Evolutionary conservation across 1,284 basidiomycete species (phyloP).

Genomic region (Boletus sp.): DNA sequence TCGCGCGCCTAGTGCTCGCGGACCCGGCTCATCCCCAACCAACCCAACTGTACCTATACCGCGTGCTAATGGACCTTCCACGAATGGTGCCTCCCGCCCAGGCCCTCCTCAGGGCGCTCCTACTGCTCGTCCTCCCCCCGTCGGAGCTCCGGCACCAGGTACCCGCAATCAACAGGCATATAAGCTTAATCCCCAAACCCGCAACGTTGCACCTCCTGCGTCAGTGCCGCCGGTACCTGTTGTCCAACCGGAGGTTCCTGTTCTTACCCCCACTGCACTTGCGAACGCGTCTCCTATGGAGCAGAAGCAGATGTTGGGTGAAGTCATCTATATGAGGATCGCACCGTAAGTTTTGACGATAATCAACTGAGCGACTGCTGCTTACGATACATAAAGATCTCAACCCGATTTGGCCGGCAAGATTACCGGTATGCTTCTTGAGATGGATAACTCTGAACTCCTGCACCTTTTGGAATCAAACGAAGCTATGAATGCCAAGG

Average conservation of each 20-base stretch:
- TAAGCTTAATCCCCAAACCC: constrained; percentile 41
- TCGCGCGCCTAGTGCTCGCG: constrained; percentile 52
- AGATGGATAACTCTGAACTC: constrained; percentile 94
- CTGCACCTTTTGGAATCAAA: constrained; percentile 78
- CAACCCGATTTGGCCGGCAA: constrained; percentile 91
- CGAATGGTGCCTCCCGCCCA: constrained; percentile 49
- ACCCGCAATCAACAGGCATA: constrained; percentile 36
- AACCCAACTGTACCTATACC: constrained; percentile 57
- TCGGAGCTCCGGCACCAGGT: constrained; percentile 41
- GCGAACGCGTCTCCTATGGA: constrained; percentile 77
- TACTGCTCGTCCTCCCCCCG: constrained; percentile 40
- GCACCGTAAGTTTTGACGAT: constrained; percentile 52
- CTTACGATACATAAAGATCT: constrained; percentile 38
- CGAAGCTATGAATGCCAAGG: constrained; percentile 82
- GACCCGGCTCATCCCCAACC: constrained; percentile 58
- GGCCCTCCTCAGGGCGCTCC: constrained; percentile 47
- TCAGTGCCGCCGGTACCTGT: constrained; percentile 36
- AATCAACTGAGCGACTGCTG: constrained; percentile 10
- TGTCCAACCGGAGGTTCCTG: constrained; percentile 42
- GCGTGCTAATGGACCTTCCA: constrained; percentile 50
- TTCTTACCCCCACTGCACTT: constrained; percentile 55
- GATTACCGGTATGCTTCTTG: constrained; percentile 95
- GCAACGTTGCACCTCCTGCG: constrained; percentile 37
- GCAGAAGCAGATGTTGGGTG: constrained; percentile 96
- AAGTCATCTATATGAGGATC: constrained; percentile 89